These are phyloP conservation scores for Pugionium cornutum DNA, from an alignment of 345 rosid genomes.

Conservation along the genomic window DNA sequence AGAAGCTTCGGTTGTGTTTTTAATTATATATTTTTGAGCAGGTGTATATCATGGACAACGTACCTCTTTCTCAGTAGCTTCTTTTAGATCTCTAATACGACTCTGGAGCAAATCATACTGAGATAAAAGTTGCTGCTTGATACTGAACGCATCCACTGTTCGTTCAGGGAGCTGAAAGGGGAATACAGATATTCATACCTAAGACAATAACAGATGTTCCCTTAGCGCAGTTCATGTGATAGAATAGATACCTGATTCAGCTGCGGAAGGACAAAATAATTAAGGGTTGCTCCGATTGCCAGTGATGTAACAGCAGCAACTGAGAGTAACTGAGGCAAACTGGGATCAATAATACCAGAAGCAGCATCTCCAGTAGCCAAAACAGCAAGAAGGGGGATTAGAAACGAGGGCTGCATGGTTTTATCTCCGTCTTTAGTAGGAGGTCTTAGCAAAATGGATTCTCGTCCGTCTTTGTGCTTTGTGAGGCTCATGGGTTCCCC, in stretches of 20 bases:
- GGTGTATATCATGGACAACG: neutral
- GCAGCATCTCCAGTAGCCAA: constrained; percentile 93
- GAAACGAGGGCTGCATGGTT: constrained; percentile 60
- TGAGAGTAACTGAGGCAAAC: constrained; percentile 82
- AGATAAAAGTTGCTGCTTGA: constrained; percentile 82
- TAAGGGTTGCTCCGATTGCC: constrained; percentile 71
- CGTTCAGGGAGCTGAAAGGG: constrained; percentile 76
- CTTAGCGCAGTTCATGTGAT: neutral
- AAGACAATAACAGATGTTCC: constrained; percentile 14
- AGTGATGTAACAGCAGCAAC: constrained; percentile 71
- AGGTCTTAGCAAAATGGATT: constrained; percentile 65
- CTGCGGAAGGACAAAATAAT: constrained; percentile 61
- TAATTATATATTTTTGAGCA: neutral
- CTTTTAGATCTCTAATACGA: constrained; percentile 80
- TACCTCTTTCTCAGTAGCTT: constrained; percentile 88
- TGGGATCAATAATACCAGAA: constrained; percentile 78
- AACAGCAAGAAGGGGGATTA: constrained; percentile 70
- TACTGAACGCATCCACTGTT: constrained; percentile 62
- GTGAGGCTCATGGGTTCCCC: constrained; percentile 93
- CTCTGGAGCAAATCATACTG: constrained; percentile 84
- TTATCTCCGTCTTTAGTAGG: constrained; percentile 67
- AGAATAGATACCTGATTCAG: constrained; percentile 58
- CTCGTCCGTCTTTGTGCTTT: constrained; percentile 76
- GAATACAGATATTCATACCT: constrained; percentile 6
- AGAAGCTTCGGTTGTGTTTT: constrained; percentile 1